phyloP scores from a whole-genome alignment of 257 asterid species.

The Scutellaria minor region DNA sequence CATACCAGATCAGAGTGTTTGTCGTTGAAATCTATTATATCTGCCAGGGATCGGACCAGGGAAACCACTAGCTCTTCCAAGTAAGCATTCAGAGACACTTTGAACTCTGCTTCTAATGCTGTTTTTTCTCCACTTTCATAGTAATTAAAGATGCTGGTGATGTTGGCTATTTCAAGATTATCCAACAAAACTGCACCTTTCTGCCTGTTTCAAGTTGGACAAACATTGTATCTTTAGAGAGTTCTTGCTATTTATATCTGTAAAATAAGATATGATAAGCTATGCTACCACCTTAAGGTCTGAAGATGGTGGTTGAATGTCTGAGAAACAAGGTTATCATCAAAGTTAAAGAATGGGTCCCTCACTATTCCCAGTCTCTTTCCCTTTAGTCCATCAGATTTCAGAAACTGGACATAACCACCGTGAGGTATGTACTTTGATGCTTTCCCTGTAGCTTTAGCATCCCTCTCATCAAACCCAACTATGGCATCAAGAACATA shows the following conservation, averaged over 20 bases:
- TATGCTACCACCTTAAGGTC: conserved; percentile 38
- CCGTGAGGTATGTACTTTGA: conserved; percentile 59
- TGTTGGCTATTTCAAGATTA: conserved; percentile 51
- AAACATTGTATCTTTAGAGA: background rate
- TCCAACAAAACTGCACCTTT: conserved; percentile 61
- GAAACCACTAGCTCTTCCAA: conserved; percentile 47
- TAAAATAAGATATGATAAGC: background rate
- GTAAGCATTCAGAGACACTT: conserved; percentile 50
- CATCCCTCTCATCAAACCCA: conserved; percentile 62
- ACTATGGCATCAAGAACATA: conserved; percentile 59
- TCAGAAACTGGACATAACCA: conserved; percentile 67
- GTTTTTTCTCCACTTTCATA: conserved; percentile 49
- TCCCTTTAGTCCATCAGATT: conserved; percentile 61
- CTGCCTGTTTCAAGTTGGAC: conserved; percentile 30
- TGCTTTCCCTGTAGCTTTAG: conserved; percentile 56
- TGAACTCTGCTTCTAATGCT: conserved; percentile 65
- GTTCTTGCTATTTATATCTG: background rate
- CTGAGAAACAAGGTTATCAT: conserved; percentile 32
- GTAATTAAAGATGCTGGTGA: conserved; percentile 52
- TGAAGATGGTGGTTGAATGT: conserved; percentile 36
- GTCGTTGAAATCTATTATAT: conserved; percentile 59
- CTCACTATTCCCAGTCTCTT: conserved; percentile 66
- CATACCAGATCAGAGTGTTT: conserved; percentile 50
- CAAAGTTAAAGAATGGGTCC: conserved; percentile 43
- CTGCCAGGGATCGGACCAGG: conserved; percentile 59